Evolutionary conservation across 371 early-diverging fungal genomes (phyloP).

Genomic region (Mucor mucedo): DNA sequence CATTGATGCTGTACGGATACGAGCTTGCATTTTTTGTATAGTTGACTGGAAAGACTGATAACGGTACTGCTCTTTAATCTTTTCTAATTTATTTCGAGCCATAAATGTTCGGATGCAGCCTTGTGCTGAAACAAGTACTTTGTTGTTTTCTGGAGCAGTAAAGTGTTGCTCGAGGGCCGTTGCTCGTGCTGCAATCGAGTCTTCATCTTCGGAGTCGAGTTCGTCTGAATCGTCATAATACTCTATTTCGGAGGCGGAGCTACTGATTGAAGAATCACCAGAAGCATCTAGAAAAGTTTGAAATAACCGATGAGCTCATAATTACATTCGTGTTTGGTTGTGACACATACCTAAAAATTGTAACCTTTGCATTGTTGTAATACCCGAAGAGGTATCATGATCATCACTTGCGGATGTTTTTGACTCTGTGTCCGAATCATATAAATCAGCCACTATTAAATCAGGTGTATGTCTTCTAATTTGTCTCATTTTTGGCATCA

Average conservation of each 20-base stretch:
- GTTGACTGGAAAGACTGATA: conserved; percentile 23
- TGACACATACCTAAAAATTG: conserved; percentile 10
- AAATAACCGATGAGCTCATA: not conserved
- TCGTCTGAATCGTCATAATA: conserved; percentile 7
- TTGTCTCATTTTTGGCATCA: not conserved
- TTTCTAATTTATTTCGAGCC: conserved; percentile 24
- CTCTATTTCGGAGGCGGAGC: conserved; percentile 24
- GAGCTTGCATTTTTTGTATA: conserved; percentile 17
- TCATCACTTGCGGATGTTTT: conserved; percentile 19
- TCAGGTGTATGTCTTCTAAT: conserved; percentile 9
- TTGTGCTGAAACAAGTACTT: conserved; percentile 12
- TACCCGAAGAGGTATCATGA: not conserved
- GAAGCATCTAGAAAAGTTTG: conserved; percentile 2
- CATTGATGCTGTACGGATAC: conserved; percentile 13
- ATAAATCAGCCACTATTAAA: conserved; percentile 9
- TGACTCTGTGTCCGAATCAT: conserved; percentile 29
- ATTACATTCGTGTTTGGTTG: not conserved
- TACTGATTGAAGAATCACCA: conserved; percentile 13
- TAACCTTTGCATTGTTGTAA: conserved; percentile 15
- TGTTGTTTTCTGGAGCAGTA: conserved; percentile 14
- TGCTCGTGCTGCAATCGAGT: conserved; percentile 5
- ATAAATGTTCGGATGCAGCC: conserved; percentile 25
- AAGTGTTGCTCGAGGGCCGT: conserved; percentile 14
- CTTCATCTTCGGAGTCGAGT: conserved; percentile 10
- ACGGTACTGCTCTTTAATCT: conserved; percentile 25